Conservation (phyloP, 2,329 filamentous ascomycete genomes). For the Alternaria novae-zelandiae region DNA sequence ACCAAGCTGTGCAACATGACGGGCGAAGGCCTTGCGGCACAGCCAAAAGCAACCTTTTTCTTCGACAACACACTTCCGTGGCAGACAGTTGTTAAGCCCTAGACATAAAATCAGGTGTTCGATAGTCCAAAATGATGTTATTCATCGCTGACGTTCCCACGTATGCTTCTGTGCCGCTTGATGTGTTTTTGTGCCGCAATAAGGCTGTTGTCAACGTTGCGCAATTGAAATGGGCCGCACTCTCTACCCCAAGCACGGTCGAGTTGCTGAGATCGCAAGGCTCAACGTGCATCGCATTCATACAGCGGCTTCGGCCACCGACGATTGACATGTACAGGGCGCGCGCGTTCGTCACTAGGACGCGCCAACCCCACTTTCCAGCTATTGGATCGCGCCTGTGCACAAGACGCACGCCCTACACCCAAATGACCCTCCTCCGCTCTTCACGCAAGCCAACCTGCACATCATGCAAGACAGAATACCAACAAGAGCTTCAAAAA, state of each 20-base stretch:
- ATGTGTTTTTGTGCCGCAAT: not conserved
- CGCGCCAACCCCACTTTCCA: not conserved
- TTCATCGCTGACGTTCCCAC: not conserved
- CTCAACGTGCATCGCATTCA: not conserved
- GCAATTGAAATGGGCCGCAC: not conserved
- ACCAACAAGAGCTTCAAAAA: not conserved
- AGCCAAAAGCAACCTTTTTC: constrained; percentile 35
- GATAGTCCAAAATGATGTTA: not conserved
- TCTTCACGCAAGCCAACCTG: not conserved
- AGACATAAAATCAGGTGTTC: not conserved
- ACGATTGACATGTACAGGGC: constrained; percentile 13
- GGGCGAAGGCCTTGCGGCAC: constrained; percentile 8
- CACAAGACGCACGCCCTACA: constrained; percentile 10
- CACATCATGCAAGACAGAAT: not conserved
- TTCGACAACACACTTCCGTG: constrained; percentile 34
- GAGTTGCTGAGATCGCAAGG: not conserved
- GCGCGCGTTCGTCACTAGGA: not conserved
- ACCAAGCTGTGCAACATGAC: constrained; percentile 52
- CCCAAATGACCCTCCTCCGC: not conserved
- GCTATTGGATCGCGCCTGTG: not conserved
- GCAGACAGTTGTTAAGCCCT: constrained; percentile 29
- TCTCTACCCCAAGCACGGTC: not conserved
- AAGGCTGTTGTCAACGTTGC: not conserved
- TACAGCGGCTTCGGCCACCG: not conserved
- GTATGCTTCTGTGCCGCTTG: not conserved